Evolutionary conservation across 1,284 basidiomycete species (phyloP).

Genomic region (Malassezia restricta): DNA sequence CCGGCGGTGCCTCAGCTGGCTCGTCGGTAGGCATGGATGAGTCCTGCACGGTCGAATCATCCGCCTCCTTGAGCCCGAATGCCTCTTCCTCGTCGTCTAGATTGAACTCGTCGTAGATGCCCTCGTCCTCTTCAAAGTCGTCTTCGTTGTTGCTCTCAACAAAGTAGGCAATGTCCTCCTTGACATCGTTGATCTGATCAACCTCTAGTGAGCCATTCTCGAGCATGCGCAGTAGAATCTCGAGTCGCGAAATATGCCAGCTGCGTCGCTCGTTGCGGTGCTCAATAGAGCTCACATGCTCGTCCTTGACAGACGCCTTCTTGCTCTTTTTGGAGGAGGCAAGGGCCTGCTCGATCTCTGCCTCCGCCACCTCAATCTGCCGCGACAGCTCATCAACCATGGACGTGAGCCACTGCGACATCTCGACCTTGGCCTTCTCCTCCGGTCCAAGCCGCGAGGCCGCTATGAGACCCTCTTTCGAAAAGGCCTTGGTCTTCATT

Average conservation of each 20-base stretch:
- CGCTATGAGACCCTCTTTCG: slow-evolving; percentile 92
- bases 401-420: slow-evolving; percentile 52
- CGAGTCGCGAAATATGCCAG: slow-evolving; percentile 87
- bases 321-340: slow-evolving; percentile 64
- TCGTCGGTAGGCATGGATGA: neutral
- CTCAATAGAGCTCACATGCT: slow-evolving; percentile 72
- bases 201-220: slow-evolving; percentile 82
- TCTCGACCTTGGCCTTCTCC: slow-evolving; percentile 88
- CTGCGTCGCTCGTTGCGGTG: slow-evolving; percentile 79
- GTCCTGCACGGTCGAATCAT: slow-evolving; percentile 49
- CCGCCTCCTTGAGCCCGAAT: slow-evolving; percentile 51
- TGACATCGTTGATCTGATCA: slow-evolving; percentile 68
- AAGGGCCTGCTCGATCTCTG: slow-evolving; percentile 82
- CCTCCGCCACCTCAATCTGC: slow-evolving; percentile 87
- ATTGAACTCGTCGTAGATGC: slow-evolving; percentile 94
- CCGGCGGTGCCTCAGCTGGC: neutral
- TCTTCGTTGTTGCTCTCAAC: slow-evolving; percentile 93
- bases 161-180: slow-evolving; percentile 93
- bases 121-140: slow-evolving; percentile 92
- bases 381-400: slow-evolving; percentile 77
- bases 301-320: slow-evolving; percentile 55
- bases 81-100: slow-evolving; percentile 76
- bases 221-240: slow-evolving; percentile 80
- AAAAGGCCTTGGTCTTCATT: slow-evolving; percentile 99
- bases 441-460: slow-evolving; percentile 89